Base-by-base conservation (phyloP, 768 basidiomycete genomes). In the Solioccasus polychromus region DNA sequence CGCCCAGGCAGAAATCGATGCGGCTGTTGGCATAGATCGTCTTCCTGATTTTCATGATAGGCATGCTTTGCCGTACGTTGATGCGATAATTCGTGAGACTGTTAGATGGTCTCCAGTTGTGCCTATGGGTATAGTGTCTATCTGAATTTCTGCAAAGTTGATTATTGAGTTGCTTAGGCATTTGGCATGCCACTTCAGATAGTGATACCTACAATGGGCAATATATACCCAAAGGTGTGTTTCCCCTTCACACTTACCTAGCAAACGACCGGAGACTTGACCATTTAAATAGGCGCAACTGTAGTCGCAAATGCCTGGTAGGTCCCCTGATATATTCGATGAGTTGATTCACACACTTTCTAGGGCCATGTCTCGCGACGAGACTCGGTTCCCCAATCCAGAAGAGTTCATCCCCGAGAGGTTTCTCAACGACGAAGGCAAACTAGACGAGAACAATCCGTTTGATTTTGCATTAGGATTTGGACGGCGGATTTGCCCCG, bases 141-240 rank as follows among this genome's bases (percentile, higher is more conserved):
- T n/a, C n/a, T n/a, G n/a, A n/a, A n/a, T n/a, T n/a, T n/a, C n/a
- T n/a, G n/a, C n/a, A n/a, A n/a, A n/a, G n/a, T n/a, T n/a, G n/a
- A n/a, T n/a, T n/a, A n/a, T n/a, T 12, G 25, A 8, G 22, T 36
- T n/a, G 23, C 24, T 12, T 17, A 59, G 54, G 51, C 8, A 26
- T 65, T 20, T 55, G 61, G 9, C 60, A 66, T 22, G 47, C 53
- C 3, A 44, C 58, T 5, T 22, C 35, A 4, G 37, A 17, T 14
- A 51, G 58, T 19, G 62, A 68, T 39, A 31, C 54, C 11, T 59
- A 60, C 44, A 52, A 58, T 5, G 59, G 61, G 12, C 55, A 58
- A 37, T 48, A 58, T 39, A 59, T 67, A 23, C 67, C 67, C 5
- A 59, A 58, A 17, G 67, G 67, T 35, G 62, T 74, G 1, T 20